These are phyloP conservation scores for Penicillium tannophilum DNA, from an alignment of 495 filamentous ascomycete genomes.

Conservation along the genomic window DNA sequence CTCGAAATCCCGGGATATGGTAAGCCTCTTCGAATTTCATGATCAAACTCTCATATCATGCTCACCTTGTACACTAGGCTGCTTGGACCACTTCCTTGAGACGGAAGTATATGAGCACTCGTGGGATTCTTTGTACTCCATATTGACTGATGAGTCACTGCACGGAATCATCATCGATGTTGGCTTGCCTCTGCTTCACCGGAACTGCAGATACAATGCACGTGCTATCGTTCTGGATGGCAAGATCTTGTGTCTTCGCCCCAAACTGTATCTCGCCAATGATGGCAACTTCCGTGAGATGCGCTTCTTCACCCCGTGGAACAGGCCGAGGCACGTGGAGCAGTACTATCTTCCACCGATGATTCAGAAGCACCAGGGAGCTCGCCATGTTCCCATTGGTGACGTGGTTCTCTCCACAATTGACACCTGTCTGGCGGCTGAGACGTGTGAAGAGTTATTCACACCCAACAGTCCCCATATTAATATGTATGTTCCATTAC, in stretches of 20 bases:
- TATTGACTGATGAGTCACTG: slow-evolving; percentile 11
- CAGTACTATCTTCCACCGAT: slow-evolving; percentile 67
- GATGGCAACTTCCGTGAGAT: slow-evolving; percentile 35
- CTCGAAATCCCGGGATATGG: slow-evolving; percentile 18
- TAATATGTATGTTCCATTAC: background rate
- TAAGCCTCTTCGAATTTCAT: background rate
- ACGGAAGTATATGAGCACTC: slow-evolving; percentile 16
- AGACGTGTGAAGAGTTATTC: slow-evolving; percentile 79
- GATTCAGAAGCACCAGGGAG: slow-evolving; percentile 59
- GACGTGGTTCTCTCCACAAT: slow-evolving; percentile 72
- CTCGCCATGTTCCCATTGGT: slow-evolving; percentile 64
- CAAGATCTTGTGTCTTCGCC: slow-evolving; percentile 71
- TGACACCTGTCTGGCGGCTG: slow-evolving; percentile 68
- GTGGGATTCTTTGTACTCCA: slow-evolving; percentile 18
- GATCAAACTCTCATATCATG: background rate
- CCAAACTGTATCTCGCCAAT: slow-evolving; percentile 79
- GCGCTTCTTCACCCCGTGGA: slow-evolving; percentile 66
- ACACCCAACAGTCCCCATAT: slow-evolving; percentile 52
- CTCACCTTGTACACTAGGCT: slow-evolving; percentile 9
- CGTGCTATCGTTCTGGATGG: slow-evolving; percentile 63
- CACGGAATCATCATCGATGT: slow-evolving; percentile 18
- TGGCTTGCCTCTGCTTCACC: slow-evolving; percentile 15
- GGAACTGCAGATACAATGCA: slow-evolving; percentile 18
- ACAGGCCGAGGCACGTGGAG: slow-evolving; percentile 59
- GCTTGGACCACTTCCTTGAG: slow-evolving; percentile 17